Percentiles rank a stretch among this genome's conserved stretches.
Conservation (phyloP, 768 basidiomycete species). For the Hypsizygus marmoreus region DNA sequence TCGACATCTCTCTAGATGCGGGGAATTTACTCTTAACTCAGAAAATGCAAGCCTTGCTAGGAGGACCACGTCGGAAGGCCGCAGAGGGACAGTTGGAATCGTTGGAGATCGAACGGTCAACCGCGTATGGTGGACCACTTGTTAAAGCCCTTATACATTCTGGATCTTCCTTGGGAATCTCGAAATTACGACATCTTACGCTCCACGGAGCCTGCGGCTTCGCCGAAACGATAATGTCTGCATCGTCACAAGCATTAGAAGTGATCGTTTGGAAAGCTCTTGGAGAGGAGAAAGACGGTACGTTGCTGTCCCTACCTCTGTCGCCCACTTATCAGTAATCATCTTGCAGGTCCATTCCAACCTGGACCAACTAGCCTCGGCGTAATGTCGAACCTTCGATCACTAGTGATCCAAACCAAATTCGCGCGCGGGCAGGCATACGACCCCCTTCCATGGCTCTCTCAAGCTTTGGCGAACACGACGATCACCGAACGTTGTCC, state of each 20-base stretch:
- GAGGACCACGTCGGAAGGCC: no score
- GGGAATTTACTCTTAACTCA: background rate
- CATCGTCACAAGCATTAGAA: background rate
- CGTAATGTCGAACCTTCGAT: background rate
- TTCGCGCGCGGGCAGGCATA: constrained; percentile 7
- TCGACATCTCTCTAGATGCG: background rate
- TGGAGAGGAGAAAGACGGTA: constrained; percentile 6
- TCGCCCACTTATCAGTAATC: background rate
- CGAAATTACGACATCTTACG: background rate
- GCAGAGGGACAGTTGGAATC: constrained; percentile 3
- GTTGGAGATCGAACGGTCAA: background rate
- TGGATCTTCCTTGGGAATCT: background rate
- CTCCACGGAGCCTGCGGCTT: constrained; percentile 1
- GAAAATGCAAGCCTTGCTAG: no score
- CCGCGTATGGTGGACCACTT: background rate
- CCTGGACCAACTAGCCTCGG: background rate
- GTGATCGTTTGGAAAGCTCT: constrained; percentile 2
- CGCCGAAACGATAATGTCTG: background rate
- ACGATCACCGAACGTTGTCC: background rate
- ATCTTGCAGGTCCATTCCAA: background rate
- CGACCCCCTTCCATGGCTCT: constrained; percentile 10
- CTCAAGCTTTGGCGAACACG: background rate
- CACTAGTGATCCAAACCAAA: constrained; percentile 1
- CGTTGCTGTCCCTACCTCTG: background rate
- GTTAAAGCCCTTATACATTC: constrained; percentile 2